Conservation (phyloP, 1,284 basidiomycete species). For the Cryptococcus amylolentus region DNA sequence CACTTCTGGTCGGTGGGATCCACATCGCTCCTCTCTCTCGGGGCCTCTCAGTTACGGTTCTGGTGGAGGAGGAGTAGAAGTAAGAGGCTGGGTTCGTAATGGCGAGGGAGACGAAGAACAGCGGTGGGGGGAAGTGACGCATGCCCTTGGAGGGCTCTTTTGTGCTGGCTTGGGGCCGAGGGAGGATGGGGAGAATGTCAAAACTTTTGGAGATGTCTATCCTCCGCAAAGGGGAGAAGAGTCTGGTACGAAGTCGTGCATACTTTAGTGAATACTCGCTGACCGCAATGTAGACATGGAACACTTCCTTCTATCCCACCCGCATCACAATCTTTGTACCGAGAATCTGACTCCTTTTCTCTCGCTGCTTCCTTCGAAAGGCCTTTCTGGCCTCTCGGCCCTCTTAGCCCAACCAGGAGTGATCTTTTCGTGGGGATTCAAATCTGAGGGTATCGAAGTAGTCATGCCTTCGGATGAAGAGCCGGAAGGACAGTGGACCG, state of each 20-base stretch:
- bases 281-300: constrained; percentile 23
- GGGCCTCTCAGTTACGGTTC: constrained; percentile 60
- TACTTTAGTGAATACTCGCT: constrained; percentile 4
- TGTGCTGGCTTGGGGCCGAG: constrained; percentile 83
- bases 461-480: constrained; percentile 31
- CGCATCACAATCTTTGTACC: constrained; percentile 81
- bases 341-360: constrained; percentile 96
- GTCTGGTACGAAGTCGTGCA: constrained; percentile 38
- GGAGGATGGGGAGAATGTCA: constrained; percentile 57
- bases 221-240: constrained; percentile 62
- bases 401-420: constrained; percentile 80
- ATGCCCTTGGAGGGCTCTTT: constrained; percentile 86
- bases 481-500: constrained; percentile 54
- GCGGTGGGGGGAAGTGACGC: constrained; percentile 79
- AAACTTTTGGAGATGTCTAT: constrained; percentile 55
- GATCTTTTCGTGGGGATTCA: constrained; percentile 83
- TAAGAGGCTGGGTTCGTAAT: constrained; percentile 83
- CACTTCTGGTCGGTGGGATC: constrained; percentile 88
- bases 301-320: constrained; percentile 58
- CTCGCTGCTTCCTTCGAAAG: constrained; percentile 89
- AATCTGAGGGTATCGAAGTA: constrained; percentile 46
- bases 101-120: constrained; percentile 56
- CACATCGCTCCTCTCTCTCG: constrained; percentile 70
- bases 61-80: constrained; percentile 78
- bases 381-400: constrained; percentile 78